phyloP scores from a whole-genome alignment of 75 land plant species.

The Selaginella tamariscina region DNA sequence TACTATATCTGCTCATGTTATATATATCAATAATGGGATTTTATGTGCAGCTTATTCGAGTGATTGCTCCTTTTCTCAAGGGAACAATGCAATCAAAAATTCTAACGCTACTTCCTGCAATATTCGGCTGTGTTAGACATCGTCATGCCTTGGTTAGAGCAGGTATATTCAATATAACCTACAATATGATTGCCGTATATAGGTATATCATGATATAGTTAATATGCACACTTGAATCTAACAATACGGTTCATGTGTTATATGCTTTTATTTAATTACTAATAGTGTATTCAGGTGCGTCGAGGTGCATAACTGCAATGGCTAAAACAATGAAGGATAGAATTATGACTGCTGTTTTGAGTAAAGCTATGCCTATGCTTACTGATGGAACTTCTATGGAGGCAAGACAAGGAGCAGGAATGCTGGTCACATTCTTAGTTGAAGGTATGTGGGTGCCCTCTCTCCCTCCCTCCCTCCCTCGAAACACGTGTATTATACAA shows the following conservation, averaged over 20 bases:
- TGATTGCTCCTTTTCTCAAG: conserved; percentile 56
- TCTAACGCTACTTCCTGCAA: conserved; percentile 70
- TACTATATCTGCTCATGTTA: not conserved
- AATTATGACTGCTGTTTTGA: conserved; percentile 68
- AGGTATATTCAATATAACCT: too few species aligned
- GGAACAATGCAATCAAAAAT: conserved; percentile 42
- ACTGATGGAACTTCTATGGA: conserved; percentile 48
- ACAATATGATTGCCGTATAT: too few species aligned
- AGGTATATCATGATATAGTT: too few species aligned
- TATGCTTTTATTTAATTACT: too few species aligned
- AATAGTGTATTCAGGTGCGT: conserved; percentile 68
- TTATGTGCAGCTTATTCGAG: conserved; percentile 55
- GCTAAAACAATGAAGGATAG: conserved; percentile 56
- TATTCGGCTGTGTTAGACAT: conserved; percentile 77
- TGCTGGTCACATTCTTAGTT: conserved; percentile 78
- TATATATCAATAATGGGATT: not conserved
- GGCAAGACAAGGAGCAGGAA: conserved; percentile 96
- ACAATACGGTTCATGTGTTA: too few species aligned
- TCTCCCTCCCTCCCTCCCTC: too few species aligned
- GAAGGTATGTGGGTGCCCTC: too few species aligned
- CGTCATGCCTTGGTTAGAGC: conserved; percentile 79
- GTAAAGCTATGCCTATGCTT: conserved; percentile 71
- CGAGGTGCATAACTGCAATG: conserved; percentile 83
- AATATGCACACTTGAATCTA: too few species aligned
- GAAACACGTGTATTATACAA: too few species aligned